phyloP scores from a whole-genome alignment of 2,329 filamentous ascomycete genomes.

The Colletotrichum salicis region DNA sequence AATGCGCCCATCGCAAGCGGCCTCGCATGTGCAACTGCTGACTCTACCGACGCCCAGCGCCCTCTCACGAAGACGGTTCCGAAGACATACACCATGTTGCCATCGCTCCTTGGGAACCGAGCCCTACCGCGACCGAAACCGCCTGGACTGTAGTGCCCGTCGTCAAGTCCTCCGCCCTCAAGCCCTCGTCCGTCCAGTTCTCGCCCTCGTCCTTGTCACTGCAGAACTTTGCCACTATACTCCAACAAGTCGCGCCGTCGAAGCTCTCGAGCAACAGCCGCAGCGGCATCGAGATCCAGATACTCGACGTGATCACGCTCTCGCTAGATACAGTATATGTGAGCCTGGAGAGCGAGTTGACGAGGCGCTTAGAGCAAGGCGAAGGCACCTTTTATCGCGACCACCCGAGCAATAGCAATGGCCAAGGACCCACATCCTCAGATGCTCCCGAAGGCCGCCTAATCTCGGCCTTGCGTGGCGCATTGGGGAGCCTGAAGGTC shows the following conservation, averaged over 20 bases:
- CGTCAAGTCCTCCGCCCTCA: constrained; percentile 69
- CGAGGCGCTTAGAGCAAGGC: constrained; percentile 82
- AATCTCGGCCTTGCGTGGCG: constrained; percentile 75
- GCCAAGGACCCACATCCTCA: constrained; percentile 48
- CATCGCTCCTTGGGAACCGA: constrained; percentile 78
- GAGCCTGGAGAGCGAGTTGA: constrained; percentile 81
- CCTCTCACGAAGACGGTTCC: constrained; percentile 36
- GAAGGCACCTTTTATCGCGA: constrained; percentile 83
- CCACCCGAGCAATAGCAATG: constrained; percentile 57
- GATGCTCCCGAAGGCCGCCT: constrained; percentile 47
- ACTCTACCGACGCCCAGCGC: background rate
- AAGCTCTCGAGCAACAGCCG: constrained; percentile 78
- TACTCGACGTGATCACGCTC: constrained; percentile 83
- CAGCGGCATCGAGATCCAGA: constrained; percentile 83
- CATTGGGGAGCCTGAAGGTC: constrained; percentile 77
- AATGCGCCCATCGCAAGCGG: constrained; percentile 34
- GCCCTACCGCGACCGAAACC: constrained; percentile 66
- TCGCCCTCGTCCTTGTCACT: constrained; percentile 77
- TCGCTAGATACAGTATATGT: constrained; percentile 88
- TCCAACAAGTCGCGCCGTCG: constrained; percentile 80
- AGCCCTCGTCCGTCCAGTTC: constrained; percentile 83
- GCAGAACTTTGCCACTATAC: constrained; percentile 79
- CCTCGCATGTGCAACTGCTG: background rate
- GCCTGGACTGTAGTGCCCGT: constrained; percentile 90
- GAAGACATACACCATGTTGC: constrained; percentile 71